A percentile compares a stretch with the other conserved stretches of the same genome.
These are phyloP conservation scores for Cordyceps fumosorosea DNA, from an alignment of 2,329 filamentous ascomycete genomes.

Conservation along the genomic window DNA sequence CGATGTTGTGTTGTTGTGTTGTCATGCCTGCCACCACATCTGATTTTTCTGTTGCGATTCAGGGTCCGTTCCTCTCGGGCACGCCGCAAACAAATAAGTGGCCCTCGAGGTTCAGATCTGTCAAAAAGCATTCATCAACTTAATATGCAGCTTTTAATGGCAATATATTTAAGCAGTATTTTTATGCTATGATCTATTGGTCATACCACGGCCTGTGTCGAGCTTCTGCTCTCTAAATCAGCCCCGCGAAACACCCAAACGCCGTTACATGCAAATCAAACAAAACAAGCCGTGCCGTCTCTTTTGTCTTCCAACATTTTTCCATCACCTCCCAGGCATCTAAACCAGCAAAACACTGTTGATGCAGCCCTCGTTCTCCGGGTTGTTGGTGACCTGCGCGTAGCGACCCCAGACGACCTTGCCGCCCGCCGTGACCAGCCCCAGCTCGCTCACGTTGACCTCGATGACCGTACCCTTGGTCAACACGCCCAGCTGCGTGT, in stretches of 20 bases:
- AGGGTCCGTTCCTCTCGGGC: slow-evolving; percentile 1
- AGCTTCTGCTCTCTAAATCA: slow-evolving; percentile 1
- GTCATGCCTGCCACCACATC: background rate
- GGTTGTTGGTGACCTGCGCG: slow-evolving; percentile 60
- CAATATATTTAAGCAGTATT: slow-evolving; percentile 1
- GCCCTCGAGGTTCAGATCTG: background rate
- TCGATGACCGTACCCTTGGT: slow-evolving; percentile 77
- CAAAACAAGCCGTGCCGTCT: background rate
- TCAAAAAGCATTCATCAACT: background rate
- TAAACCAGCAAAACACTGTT: slow-evolving; percentile 33
- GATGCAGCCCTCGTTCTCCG: slow-evolving; percentile 41
- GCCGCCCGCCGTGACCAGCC: slow-evolving; percentile 81
- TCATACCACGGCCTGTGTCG: background rate
- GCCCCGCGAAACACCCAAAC: slow-evolving; percentile 21
- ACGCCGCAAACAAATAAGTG: background rate
- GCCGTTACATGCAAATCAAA: slow-evolving; percentile 22
- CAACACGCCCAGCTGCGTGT: slow-evolving; percentile 86
- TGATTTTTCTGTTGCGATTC: background rate
- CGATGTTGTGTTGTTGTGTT: background rate
- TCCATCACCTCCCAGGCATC: background rate
- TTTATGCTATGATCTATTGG: slow-evolving; percentile 7
- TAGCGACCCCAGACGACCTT: slow-evolving; percentile 92
- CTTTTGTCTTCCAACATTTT: background rate
- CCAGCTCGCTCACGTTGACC: slow-evolving; percentile 88
- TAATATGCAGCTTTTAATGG: background rate